A percentile compares a stretch with the other conserved stretches of the same genome.
Conservation (phyloP, 306 rosid genomes). For the Lathyrus oleraceus region DNA sequence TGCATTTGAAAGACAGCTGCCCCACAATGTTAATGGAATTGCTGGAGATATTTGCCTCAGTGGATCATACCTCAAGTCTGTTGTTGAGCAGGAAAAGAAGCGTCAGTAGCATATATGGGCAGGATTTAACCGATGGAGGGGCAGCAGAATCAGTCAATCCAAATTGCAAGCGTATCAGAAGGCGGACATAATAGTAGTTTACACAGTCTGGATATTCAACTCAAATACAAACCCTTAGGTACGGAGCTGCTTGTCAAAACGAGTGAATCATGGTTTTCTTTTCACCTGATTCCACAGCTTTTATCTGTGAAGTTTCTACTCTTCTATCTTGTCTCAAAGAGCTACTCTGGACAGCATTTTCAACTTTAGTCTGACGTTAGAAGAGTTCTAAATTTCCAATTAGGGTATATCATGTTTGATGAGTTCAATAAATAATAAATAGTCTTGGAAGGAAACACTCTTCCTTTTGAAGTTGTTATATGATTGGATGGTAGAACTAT, state of each 20-base stretch:
- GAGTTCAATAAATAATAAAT: constrained; percentile 37
- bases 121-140: constrained; percentile 65
- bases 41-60: constrained; percentile 76
- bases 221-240: constrained; percentile 36
- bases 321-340: constrained; percentile 33
- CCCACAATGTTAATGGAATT: constrained; percentile 77
- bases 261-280: constrained; percentile 20
- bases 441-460: constrained; percentile 28
- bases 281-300: constrained; percentile 23
- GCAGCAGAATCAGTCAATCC: constrained; percentile 66
- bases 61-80: constrained; percentile 55
- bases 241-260: constrained; percentile 37
- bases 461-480: not conserved
- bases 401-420: constrained; percentile 42
- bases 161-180: constrained; percentile 65
- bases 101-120: constrained; percentile 59
- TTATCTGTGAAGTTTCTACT: constrained; percentile 31
- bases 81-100: constrained; percentile 64
- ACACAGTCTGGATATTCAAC: constrained; percentile 23
- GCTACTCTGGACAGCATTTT: constrained; percentile 36
- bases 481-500: constrained; percentile 15
- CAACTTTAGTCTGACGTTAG: constrained; percentile 39
- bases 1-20: constrained; percentile 74
- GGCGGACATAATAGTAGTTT: constrained; percentile 49
- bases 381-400: constrained; percentile 45